phyloP scores from a whole-genome alignment of 345 rosid species.

The Pistacia atlantica region DNA sequence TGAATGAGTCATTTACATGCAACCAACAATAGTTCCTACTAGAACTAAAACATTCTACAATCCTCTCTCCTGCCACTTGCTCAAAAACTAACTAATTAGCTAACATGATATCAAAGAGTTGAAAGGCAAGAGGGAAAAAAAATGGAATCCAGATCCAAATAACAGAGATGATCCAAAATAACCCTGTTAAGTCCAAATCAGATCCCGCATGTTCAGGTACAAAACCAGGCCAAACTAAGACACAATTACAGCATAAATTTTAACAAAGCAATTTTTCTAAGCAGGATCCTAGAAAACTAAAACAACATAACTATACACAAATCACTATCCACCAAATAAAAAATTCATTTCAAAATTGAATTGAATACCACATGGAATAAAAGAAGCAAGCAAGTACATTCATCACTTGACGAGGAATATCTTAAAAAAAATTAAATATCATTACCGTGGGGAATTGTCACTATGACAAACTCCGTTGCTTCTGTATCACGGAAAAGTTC shows the following conservation, averaged over 20 bases:
- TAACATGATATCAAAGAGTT: too few relatives aligned
- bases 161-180: not conserved
- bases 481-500: slow-evolving; percentile 91
- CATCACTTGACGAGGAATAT: not conserved
- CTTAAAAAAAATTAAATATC: not conserved
- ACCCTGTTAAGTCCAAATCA: not conserved
- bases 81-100: not conserved
- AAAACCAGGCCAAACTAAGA: not conserved
- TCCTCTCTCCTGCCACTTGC: not conserved
- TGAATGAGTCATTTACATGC: slow-evolving; percentile 11
- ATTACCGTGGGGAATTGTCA: slow-evolving; percentile 95
- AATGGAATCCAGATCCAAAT: too few relatives aligned
- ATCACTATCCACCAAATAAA: not conserved
- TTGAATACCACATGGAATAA: not conserved
- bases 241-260: not conserved
- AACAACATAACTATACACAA: not conserved
- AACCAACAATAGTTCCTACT: not conserved
- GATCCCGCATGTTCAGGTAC: not conserved
- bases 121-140: too few relatives aligned
- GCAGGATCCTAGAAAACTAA: not conserved
- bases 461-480: slow-evolving; percentile 92
- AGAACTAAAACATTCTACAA: not conserved
- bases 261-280: not conserved
- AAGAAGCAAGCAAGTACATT: not conserved
- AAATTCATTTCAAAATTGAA: not conserved